A percentile compares a stretch with the other conserved stretches of the same genome.
phyloP scores from a whole-genome alignment of 768 basidiomycete species.

The Aureoboletus auriporus region DNA sequence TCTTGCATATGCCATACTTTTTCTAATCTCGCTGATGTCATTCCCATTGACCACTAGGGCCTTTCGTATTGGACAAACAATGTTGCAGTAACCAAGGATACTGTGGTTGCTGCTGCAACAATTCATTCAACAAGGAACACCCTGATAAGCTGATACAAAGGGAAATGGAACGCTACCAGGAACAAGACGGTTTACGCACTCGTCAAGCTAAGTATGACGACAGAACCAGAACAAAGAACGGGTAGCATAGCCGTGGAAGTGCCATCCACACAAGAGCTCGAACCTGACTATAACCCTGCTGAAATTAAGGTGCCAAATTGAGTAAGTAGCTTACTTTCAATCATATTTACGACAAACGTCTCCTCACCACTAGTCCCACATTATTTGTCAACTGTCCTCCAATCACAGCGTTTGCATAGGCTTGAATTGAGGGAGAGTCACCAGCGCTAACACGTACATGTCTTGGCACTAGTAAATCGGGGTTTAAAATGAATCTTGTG shows the following conservation, averaged over 20 bases:
- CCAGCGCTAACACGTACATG: too few species aligned
- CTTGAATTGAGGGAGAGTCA: too few species aligned
- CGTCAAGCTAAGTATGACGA: constrained; percentile 6
- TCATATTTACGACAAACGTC: too few species aligned
- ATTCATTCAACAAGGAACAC: constrained; percentile 13
- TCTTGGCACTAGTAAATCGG: background rate
- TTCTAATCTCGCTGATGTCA: too few species aligned
- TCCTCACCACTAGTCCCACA: too few species aligned
- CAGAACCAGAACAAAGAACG: constrained; percentile 4
- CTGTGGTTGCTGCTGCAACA: constrained; percentile 14
- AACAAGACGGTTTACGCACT: constrained; percentile 7
- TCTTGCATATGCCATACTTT: background rate
- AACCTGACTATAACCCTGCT: background rate
- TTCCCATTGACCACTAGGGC: background rate
- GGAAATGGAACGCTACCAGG: constrained; percentile 20
- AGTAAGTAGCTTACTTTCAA: background rate
- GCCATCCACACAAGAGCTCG: background rate
- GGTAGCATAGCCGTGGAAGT: background rate
- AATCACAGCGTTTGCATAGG: too few species aligned
- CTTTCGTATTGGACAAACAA: constrained; percentile 4
- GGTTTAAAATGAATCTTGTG: constrained; percentile 2
- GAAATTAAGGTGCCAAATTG: background rate
- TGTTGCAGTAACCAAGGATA: constrained; percentile 15
- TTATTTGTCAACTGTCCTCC: too few species aligned
- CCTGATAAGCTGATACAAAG: constrained; percentile 15